Conservation (phyloP, 1,284 basidiomycete genomes). For the Kalmanozyma brasiliensis region DNA sequence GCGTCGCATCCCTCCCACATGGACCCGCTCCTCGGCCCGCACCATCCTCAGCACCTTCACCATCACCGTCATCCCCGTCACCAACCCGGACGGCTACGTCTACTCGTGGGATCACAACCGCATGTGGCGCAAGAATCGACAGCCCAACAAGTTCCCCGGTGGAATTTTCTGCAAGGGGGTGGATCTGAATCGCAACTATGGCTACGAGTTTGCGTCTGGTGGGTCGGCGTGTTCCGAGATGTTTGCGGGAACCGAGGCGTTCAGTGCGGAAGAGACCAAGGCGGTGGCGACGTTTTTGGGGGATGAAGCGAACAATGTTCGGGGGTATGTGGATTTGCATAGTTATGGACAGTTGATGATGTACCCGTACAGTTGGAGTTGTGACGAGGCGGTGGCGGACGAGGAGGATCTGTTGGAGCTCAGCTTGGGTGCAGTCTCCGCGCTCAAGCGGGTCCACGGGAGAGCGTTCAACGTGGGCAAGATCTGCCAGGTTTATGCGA, state of each 20-base stretch:
- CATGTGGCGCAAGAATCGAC: conserved; percentile 86
- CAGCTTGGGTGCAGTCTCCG: conserved; percentile 77
- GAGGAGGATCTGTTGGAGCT: conserved; percentile 85
- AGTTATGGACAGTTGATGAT: conserved; percentile 80
- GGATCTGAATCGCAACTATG: conserved; percentile 79
- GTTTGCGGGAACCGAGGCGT: conserved; percentile 34
- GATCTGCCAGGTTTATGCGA: conserved; percentile 73
- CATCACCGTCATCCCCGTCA: conserved; percentile 80
- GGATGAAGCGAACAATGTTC: conserved; percentile 71
- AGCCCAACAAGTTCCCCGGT: conserved; percentile 64
- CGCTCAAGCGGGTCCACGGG: conserved; percentile 74
- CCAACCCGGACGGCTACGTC: conserved; percentile 85
- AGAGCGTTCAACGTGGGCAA: conserved; percentile 74
- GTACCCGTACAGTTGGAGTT: conserved; percentile 80
- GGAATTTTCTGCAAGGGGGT: conserved; percentile 74
- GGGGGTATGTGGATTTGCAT: conserved; percentile 79
- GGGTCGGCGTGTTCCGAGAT: conserved; percentile 34
- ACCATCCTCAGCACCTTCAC: conserved; percentile 74
- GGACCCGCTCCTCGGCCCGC: conserved; percentile 29
- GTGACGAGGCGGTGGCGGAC: conserved; percentile 76
- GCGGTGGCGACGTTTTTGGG: conserved; percentile 77
- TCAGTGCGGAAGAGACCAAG: conserved; percentile 80
- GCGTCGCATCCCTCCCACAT: conserved; percentile 4
- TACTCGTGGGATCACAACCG: conserved; percentile 76
- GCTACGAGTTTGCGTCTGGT: conserved; percentile 70